Percentiles rank a stretch among this genome's conserved stretches.
Conservation (phyloP, 371 early-diverging fungal species). For the Encephalitozoon romaleae region DNA sequence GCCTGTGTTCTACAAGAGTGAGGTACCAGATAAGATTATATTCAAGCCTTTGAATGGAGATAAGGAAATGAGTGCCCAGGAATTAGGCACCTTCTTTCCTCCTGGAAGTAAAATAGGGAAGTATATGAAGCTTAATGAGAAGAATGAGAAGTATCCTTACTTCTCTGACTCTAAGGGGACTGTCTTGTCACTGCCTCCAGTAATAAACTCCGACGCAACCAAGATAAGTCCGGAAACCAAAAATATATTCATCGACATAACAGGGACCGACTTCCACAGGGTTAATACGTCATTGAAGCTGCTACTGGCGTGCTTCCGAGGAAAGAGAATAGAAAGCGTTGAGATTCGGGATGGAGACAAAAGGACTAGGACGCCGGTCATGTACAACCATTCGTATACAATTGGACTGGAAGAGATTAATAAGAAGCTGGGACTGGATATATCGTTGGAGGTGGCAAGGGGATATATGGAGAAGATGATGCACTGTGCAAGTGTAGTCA, state of each 20-base stretch:
- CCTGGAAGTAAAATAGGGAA: conserved; percentile 72
- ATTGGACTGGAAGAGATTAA: conserved; percentile 68
- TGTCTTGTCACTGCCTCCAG: conserved; percentile 92
- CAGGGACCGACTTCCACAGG: conserved; percentile 74
- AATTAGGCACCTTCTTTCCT: conserved; percentile 79
- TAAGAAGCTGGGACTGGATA: conserved; percentile 40
- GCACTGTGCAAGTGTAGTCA: conserved; percentile 61
- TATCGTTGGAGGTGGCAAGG: conserved; percentile 15
- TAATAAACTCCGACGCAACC: conserved; percentile 93
- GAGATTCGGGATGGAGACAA: conserved; percentile 63
- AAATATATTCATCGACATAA: conserved; percentile 95
- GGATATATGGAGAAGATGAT: conserved; percentile 55
- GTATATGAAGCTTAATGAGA: conserved; percentile 79
- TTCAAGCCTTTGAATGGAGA: conserved; percentile 81
- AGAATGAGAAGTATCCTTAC: conserved; percentile 72
- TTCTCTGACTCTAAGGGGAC: conserved; percentile 72
- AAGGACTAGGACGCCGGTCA: conserved; percentile 66
- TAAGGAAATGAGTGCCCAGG: conserved; percentile 71
- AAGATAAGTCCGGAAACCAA: conserved; percentile 87
- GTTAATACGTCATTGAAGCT: conserved; percentile 53
- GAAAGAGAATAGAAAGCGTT: conserved; percentile 66
- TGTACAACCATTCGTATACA: conserved; percentile 69
- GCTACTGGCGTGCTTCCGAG: conserved; percentile 60
- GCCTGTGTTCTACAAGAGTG: conserved; percentile 86
- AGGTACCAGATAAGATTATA: conserved; percentile 73